These are phyloP conservation scores for Neonothopanus nambi DNA, from an alignment of 1,284 basidiomycete genomes.

Conservation along the genomic window DNA sequence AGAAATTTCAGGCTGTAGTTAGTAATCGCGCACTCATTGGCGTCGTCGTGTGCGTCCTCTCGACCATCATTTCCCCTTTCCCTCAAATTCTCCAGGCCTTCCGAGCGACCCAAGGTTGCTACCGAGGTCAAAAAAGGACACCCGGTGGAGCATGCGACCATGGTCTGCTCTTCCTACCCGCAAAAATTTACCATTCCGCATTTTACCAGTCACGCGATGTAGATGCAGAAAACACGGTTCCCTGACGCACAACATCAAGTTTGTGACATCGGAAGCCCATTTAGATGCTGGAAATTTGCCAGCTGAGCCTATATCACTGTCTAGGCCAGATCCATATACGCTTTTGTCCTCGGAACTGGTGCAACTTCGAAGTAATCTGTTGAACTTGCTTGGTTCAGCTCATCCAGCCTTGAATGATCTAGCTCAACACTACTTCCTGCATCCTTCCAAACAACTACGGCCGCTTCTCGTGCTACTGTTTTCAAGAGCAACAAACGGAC, in stretches of 20 bases:
- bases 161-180: slow-evolving; percentile 9
- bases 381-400: slow-evolving; percentile 72
- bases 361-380: slow-evolving; percentile 63
- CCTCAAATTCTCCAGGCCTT: not conserved
- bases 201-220: slow-evolving; percentile 27
- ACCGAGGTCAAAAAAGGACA: slow-evolving; percentile 31
- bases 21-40: not conserved
- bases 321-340: slow-evolving; percentile 46
- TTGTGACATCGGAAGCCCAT: slow-evolving; percentile 21
- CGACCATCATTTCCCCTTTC: not conserved
- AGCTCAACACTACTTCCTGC: slow-evolving; percentile 75
- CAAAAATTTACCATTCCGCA: slow-evolving; percentile 8
- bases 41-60: not conserved
- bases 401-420: slow-evolving; percentile 77
- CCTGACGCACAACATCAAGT: slow-evolving; percentile 36
- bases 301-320: slow-evolving; percentile 2
- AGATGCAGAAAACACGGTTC: slow-evolving; percentile 30
- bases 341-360: slow-evolving; percentile 64
- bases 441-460: slow-evolving; percentile 79
- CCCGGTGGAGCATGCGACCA: slow-evolving; percentile 25
- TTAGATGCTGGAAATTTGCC: not conserved
- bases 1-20: not conserved
- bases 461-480: slow-evolving; percentile 83
- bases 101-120: slow-evolving; percentile 19
- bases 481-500: slow-evolving; percentile 78